Percentiles rank a stretch among this genome's conserved stretches.
Conservation (phyloP, 2,329 filamentous ascomycete species). For the Colletotrichum trifolii region DNA sequence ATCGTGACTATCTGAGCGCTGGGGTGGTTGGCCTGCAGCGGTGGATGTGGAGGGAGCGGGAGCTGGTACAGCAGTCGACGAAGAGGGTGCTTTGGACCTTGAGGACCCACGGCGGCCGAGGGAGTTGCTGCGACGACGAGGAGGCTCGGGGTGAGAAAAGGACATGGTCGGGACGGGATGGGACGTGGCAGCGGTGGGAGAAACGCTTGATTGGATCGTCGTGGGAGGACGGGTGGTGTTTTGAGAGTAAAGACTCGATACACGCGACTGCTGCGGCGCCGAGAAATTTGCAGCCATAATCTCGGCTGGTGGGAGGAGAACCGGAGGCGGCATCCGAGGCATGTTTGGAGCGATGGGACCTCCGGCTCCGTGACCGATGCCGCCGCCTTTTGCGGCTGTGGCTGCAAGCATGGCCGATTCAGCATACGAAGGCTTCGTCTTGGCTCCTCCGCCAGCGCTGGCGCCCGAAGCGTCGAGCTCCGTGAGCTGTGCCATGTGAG, state of each 20-base stretch:
- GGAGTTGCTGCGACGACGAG: constrained; percentile 35
- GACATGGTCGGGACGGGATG: constrained; percentile 40
- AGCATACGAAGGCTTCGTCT: constrained; percentile 31
- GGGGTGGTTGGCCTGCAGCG: constrained; percentile 8
- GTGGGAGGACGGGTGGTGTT: constrained; percentile 40
- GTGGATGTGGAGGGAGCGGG: not conserved
- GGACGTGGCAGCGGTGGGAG: constrained; percentile 29
- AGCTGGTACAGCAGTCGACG: constrained; percentile 17
- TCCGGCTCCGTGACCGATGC: constrained; percentile 36
- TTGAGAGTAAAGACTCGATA: constrained; percentile 52
- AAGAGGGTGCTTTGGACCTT: constrained; percentile 26
- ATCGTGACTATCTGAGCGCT: constrained; percentile 34
- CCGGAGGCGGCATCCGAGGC: constrained; percentile 26
- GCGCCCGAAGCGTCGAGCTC: constrained; percentile 40
- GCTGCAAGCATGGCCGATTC: constrained; percentile 34
- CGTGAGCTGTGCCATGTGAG: constrained; percentile 40
- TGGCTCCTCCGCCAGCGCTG: constrained; percentile 32
- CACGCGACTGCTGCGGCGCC: constrained; percentile 39
- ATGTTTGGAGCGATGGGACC: constrained; percentile 28
- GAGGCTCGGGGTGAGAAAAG: constrained; percentile 37
- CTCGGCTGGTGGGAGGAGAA: constrained; percentile 44
- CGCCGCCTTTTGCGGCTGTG: constrained; percentile 37
- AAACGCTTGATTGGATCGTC: constrained; percentile 34
- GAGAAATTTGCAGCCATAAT: constrained; percentile 39
- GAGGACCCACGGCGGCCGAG: constrained; percentile 30